Conservation (phyloP, 2,329 filamentous ascomycete genomes). For the Xylariales sp. region DNA sequence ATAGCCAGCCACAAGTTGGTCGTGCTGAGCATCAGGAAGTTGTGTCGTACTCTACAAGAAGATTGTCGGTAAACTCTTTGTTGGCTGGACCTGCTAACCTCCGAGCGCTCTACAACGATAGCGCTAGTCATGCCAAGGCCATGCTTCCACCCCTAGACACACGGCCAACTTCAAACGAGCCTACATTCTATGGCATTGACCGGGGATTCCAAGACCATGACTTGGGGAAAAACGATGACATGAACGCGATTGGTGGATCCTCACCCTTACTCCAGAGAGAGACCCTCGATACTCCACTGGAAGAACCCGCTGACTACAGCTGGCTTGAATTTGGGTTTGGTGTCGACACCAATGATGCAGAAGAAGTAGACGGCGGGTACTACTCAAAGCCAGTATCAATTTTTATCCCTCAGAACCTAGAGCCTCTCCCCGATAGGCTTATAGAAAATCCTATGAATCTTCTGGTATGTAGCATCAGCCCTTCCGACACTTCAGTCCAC, state of each 20-base stretch:
- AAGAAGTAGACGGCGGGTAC: conserved; percentile 72
- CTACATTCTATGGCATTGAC: conserved; percentile 75
- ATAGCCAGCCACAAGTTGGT: conserved; percentile 47
- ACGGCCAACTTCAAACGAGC: conserved; percentile 50
- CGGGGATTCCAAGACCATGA: conserved; percentile 77
- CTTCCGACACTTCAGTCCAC: conserved; percentile 37
- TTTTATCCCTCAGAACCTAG: conserved; percentile 60
- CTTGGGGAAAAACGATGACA: conserved; percentile 76
- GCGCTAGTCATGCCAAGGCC: conserved; percentile 40
- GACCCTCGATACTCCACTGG: conserved; percentile 45
- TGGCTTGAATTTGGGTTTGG: conserved; percentile 61
- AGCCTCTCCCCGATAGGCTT: conserved; percentile 65
- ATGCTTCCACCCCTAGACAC: conserved; percentile 45
- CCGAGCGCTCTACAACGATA: conserved; percentile 41
- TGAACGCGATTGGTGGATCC: conserved; percentile 67
- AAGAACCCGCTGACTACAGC: conserved; percentile 49
- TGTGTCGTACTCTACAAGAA: conserved; percentile 45
- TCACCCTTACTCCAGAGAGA: conserved; percentile 49
- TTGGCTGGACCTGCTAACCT: conserved; percentile 63
- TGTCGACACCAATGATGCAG: conserved; percentile 60
- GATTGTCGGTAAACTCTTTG: conserved; percentile 74
- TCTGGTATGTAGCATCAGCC: conserved; percentile 57
- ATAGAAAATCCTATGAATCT: conserved; percentile 83
- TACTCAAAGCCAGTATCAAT: conserved; percentile 77
- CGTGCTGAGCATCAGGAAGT: conserved; percentile 39